These are phyloP conservation scores for Fomitopsis schrenkii DNA, from an alignment of 1,284 basidiomycete species.

Conservation along the genomic window DNA sequence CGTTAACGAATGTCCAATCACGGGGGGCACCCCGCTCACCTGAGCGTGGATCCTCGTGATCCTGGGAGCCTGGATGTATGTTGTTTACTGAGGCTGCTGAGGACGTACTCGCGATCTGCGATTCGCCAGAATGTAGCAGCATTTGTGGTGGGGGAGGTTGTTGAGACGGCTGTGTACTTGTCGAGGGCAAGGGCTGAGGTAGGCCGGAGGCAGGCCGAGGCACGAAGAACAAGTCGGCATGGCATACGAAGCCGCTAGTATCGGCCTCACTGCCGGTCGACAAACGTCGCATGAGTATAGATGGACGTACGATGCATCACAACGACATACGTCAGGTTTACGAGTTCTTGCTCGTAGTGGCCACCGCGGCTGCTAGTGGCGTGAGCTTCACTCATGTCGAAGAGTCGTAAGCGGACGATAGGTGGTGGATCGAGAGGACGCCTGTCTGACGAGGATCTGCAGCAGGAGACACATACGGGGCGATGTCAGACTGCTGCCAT, in stretches of 20 bases:
- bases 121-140: too few relatives aligned
- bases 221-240: conserved; percentile 46
- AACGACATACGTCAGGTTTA: neutral
- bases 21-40: too few relatives aligned
- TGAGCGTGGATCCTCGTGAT: too few relatives aligned
- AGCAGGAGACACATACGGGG: conserved; percentile 17
- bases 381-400: conserved; percentile 20
- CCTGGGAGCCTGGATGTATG: too few relatives aligned
- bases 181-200: neutral
- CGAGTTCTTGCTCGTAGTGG: neutral
- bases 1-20: too few relatives aligned
- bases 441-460: conserved; percentile 30
- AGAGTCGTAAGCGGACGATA: conserved; percentile 28
- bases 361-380: conserved; percentile 11
- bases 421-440: conserved; percentile 36
- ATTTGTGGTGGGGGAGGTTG: too few relatives aligned
- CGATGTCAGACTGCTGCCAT: neutral
- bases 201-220: too few relatives aligned
- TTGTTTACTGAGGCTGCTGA: too few relatives aligned
- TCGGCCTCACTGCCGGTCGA: conserved; percentile 35
- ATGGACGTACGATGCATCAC: neutral
- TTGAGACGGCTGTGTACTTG: conserved; percentile 28
- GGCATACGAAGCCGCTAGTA: conserved; percentile 52
- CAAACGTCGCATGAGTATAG: neutral
- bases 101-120: too few relatives aligned